Percentiles rank a stretch among this genome's conserved stretches.
Evolutionary conservation across 2,329 filamentous ascomycete genomes (phyloP).

Genomic region (Ophiostoma pallidulum): DNA sequence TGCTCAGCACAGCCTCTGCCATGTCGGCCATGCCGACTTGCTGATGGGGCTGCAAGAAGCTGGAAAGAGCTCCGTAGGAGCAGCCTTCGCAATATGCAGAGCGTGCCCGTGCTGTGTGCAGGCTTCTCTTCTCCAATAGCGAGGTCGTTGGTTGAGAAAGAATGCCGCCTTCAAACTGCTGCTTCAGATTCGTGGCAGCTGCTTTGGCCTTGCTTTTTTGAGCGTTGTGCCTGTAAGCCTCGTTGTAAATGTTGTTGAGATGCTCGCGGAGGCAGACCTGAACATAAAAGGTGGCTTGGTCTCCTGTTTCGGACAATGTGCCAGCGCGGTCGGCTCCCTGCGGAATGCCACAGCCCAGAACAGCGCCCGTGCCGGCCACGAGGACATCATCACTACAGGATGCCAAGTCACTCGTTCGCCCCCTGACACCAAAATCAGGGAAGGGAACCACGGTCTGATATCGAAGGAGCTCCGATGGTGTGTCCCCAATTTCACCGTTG

Average conservation of each 20-base stretch:
- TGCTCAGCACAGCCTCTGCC: slow-evolving; percentile 5
- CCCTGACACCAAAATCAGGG: slow-evolving; percentile 5
- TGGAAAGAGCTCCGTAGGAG: slow-evolving; percentile 4
- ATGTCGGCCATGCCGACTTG: slow-evolving; percentile 1
- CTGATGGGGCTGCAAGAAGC: neutral
- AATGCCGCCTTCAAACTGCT: slow-evolving; percentile 3
- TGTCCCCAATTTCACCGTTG: slow-evolving; percentile 3
- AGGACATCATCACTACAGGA: neutral
- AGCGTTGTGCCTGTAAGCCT: neutral
- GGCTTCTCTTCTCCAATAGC: neutral
- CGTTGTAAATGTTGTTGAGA: slow-evolving; percentile 12
- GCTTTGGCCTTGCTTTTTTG: neutral
- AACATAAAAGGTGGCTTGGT: slow-evolving; percentile 6
- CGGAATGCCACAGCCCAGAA: neutral
- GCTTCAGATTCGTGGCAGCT: slow-evolving; percentile 3
- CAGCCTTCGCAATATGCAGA: slow-evolving; percentile 13
- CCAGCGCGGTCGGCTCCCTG: neutral
- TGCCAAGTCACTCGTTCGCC: neutral
- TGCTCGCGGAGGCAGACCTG: slow-evolving; percentile 10
- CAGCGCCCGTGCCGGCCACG: neutral
- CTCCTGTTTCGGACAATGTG: neutral
- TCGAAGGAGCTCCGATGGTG: slow-evolving; percentile 10
- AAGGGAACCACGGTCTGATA: slow-evolving; percentile 11
- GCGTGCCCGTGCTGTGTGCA: slow-evolving; percentile 8
- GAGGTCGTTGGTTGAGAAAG: neutral